Conservation (phyloP, 257 asterid species). For the Przewalskia tangutica region DNA sequence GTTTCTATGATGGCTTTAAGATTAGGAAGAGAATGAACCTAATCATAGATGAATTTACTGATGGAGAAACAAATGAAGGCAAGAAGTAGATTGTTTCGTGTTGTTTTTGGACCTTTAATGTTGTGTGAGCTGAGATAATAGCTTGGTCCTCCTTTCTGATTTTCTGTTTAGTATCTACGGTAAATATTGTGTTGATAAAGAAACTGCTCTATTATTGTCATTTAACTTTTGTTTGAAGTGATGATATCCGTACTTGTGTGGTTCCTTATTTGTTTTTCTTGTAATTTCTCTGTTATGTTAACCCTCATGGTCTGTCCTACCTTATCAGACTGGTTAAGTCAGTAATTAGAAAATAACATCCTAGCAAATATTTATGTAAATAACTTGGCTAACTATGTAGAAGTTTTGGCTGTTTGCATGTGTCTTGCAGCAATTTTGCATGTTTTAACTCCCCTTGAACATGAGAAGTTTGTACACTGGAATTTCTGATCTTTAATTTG, state of each 20-base stretch:
- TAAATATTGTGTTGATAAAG: too few species aligned
- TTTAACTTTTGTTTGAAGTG: not conserved
- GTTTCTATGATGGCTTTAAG: not conserved
- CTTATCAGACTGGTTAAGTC: too few species aligned
- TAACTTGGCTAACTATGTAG: not conserved
- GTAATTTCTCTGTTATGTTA: too few species aligned
- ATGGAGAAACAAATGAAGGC: not conserved
- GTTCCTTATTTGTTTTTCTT: not conserved
- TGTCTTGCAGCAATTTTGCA: not conserved
- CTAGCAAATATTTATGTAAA: too few species aligned
- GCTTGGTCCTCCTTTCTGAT: not conserved
- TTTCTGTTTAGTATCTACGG: not conserved
- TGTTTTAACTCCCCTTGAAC: not conserved
- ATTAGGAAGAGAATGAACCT: too few species aligned
- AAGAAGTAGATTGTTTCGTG: not conserved
- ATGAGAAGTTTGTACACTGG: constrained; percentile 6
- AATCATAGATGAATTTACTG: not conserved
- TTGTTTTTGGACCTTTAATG: not conserved
- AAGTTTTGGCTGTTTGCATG: not conserved
- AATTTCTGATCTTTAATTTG: constrained; percentile 5
- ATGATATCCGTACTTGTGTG: not conserved
- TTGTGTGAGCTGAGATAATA: not conserved
- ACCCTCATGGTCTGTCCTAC: too few species aligned
- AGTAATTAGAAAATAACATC: not conserved
- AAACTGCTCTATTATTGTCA: not conserved